Percentiles rank a stretch among this genome's conserved stretches.
These are phyloP conservation scores for Phyllosticta citriasiana DNA, from an alignment of 2,329 filamentous ascomycete genomes.

Conservation along the genomic window DNA sequence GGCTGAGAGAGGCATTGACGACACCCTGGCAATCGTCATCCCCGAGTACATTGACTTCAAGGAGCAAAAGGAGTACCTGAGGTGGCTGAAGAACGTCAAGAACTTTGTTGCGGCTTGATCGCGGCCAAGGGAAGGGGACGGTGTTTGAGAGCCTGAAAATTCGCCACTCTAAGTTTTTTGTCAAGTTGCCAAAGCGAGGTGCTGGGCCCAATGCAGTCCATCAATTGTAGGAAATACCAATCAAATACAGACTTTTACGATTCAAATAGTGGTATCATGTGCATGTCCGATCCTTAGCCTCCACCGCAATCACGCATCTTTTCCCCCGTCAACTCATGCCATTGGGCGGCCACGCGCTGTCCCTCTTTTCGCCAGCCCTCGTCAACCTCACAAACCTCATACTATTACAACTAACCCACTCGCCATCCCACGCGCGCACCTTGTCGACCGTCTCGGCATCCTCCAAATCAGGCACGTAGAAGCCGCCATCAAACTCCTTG, in stretches of 20 bases:
- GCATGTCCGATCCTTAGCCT: neutral
- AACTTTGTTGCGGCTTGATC: conserved; percentile 48
- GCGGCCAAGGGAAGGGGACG: neutral
- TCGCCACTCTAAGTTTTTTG: neutral
- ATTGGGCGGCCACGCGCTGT: conserved; percentile 69
- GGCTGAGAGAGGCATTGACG: conserved; percentile 86
- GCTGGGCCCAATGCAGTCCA: neutral
- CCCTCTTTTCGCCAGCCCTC: conserved; percentile 51
- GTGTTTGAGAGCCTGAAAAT: neutral
- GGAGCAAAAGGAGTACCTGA: conserved; percentile 94
- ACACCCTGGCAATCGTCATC: conserved; percentile 77
- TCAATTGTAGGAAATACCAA: neutral
- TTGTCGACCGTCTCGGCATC: conserved; percentile 53
- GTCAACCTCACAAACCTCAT: conserved; percentile 69
- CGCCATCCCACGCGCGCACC: conserved; percentile 67
- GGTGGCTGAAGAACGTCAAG: conserved; percentile 83
- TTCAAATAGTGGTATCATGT: neutral
- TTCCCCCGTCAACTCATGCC: conserved; percentile 11
- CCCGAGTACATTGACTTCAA: conserved; percentile 96
- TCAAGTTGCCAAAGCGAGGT: neutral
- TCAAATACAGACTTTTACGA: neutral
- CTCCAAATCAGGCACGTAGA: conserved; percentile 75
- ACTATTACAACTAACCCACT: conserved; percentile 70
- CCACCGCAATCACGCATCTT: no score
- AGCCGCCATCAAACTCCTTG: conserved; percentile 74